Base-by-base conservation (phyloP, 768 basidiomycete genomes). In the Mycena filopes region DNA sequence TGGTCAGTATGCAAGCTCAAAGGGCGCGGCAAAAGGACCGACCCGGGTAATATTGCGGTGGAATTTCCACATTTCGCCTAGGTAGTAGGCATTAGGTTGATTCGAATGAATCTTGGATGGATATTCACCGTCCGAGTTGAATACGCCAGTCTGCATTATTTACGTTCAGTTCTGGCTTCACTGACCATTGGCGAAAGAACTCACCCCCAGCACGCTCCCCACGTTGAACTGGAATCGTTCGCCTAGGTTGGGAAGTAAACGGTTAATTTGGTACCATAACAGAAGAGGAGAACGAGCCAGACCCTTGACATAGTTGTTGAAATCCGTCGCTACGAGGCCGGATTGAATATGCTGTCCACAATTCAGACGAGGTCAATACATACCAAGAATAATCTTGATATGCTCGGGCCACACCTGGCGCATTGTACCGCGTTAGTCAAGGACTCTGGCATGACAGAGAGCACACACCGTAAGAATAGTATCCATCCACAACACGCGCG, bases 31-130 rank as follows among this genome's bases (percentile, higher is more conserved):
- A 28, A n/a, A n/a, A 18, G 29, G 23, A 36, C 5, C 18, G 45
- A 51, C 63, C 41, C 68, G 63, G 3, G 68, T 69, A 50, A 65
- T 57, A 2, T 10, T 46, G 38, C 68, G 68, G 31, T 69, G 68
- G 53, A 59, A 87, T 83, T 87, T 89, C 88, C 88, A 89, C 77
- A 84, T 82, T 8, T 87, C 85, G 25, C 84, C 84, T 84, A 10
- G 5, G 54, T 29, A 65, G 15, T 23, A 29, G 21, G 36, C 20
- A 4, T 11, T 16, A 2, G 9, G 23, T 16, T 40, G 4, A 25
- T 3, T 15, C 11, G 5, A 36, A 36, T 36, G 8, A 13, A 3
- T 38, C 13, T 2, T 12, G 23, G 11, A 25, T 21, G 40, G 56
- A 21, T 69, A 82, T n/a, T n/a, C n/a, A n/a, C 87, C 86, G 70